Conservation (phyloP, 768 basidiomycete genomes). For the Suillus paluster region DNA sequence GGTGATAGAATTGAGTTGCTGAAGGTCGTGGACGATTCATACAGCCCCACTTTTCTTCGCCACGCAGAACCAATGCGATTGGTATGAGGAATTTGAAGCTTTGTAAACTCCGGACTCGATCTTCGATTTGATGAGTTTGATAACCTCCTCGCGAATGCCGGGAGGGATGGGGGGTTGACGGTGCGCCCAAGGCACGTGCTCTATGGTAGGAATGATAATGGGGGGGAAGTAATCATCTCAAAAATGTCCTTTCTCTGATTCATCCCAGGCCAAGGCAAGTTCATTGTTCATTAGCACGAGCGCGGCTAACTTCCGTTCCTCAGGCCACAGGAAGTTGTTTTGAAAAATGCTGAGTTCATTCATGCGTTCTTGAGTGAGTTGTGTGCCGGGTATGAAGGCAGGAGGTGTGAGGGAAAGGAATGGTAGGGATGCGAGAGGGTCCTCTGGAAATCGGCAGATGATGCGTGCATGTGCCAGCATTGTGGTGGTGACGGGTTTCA, state of each 20-base stretch:
- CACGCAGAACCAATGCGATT: constrained; percentile 45
- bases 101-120: constrained; percentile 45
- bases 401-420: not conserved
- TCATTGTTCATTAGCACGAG: constrained; percentile 37
- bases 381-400: not conserved
- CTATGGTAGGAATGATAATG: constrained; percentile 35
- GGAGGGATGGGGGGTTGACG: too few species aligned
- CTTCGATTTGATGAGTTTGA: constrained; percentile 38
- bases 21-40: too few species aligned
- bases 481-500: constrained; percentile 34
- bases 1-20: not conserved
- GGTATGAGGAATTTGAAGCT: constrained; percentile 42
- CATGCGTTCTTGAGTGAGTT: not conserved
- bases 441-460: constrained; percentile 31
- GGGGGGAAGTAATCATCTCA: constrained; percentile 38
- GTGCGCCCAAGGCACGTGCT: constrained; percentile 36
- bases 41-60: constrained; percentile 22
- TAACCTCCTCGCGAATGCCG: too few species aligned
- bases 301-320: not conserved
- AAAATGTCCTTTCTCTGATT: constrained; percentile 40
- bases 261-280: constrained; percentile 43
- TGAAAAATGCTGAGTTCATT: not conserved
- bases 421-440: constrained; percentile 39
- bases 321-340: constrained; percentile 8
- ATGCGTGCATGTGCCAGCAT: constrained; percentile 40